phyloP scores from a whole-genome alignment of 164 flowering plant genomes.

The Dillenia turbinata region DNA sequence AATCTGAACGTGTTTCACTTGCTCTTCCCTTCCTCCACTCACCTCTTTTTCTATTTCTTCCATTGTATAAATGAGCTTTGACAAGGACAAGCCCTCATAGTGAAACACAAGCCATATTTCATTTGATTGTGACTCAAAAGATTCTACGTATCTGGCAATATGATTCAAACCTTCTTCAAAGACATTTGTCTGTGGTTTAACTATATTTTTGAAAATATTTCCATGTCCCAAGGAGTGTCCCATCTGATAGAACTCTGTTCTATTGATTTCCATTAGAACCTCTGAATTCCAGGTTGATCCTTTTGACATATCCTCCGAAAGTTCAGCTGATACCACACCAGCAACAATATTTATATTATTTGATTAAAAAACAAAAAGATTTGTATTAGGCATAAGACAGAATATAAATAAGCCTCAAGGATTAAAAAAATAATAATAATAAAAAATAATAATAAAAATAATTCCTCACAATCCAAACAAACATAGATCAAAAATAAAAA shows the following conservation, averaged over 20 bases:
- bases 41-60: slow-evolving; percentile 37
- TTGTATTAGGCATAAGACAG: too few relatives aligned
- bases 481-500: too few relatives aligned
- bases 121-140: slow-evolving; percentile 85
- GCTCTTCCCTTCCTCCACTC: slow-evolving; percentile 34
- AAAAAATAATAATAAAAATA: too few relatives aligned
- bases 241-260: slow-evolving; percentile 21
- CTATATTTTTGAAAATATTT: slow-evolving; percentile 12
- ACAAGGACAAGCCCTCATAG: slow-evolving; percentile 81
- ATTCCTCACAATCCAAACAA: too few relatives aligned
- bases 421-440: too few relatives aligned
- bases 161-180: slow-evolving; percentile 87
- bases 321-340: slow-evolving; percentile 13
- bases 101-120: slow-evolving; percentile 97
- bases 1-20: slow-evolving; percentile 40
- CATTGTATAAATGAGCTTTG: slow-evolving; percentile 80
- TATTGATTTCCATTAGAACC: slow-evolving; percentile 14
- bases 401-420: too few relatives aligned
- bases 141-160: slow-evolving; percentile 93
- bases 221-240: slow-evolving; percentile 22
- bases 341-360: too few relatives aligned
- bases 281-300: slow-evolving; percentile 14
- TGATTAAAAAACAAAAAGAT: too few relatives aligned
- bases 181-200: slow-evolving; percentile 10
- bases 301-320: slow-evolving; percentile 10